Evolutionary conservation across 495 filamentous ascomycete genomes (phyloP).

Genomic region (Podospora sp.): DNA sequence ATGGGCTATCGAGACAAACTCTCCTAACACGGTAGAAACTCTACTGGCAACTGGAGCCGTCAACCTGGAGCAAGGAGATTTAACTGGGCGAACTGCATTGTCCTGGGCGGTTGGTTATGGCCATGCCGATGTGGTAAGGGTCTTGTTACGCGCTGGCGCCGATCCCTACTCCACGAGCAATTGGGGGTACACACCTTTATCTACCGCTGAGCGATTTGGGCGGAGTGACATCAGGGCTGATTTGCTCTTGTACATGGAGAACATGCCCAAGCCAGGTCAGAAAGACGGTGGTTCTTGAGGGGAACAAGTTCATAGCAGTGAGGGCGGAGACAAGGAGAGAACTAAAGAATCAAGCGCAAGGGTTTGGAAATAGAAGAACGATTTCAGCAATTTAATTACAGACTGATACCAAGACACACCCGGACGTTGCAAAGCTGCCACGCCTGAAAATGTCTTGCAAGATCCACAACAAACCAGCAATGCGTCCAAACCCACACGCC

Average conservation of each 20-base stretch:
- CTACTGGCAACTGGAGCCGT: constrained; percentile 20
- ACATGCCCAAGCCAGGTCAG: not conserved
- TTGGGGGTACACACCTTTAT: constrained; percentile 11
- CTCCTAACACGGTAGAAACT: constrained; percentile 13
- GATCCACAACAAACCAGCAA: too few species aligned
- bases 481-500: too few species aligned
- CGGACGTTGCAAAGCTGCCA: too few species aligned
- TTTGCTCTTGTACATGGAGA: constrained; percentile 7
- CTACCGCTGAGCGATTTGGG: constrained; percentile 3
- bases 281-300: too few species aligned
- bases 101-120: constrained; percentile 27
- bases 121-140: constrained; percentile 18
- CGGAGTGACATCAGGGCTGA: constrained; percentile 2
- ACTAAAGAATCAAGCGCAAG: too few species aligned
- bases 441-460: too few species aligned
- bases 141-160: constrained; percentile 14
- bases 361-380: too few species aligned
- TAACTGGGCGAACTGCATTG: constrained; percentile 15
- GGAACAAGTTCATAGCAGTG: too few species aligned
- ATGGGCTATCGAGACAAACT: constrained; percentile 26
- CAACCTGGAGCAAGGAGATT: constrained; percentile 24
- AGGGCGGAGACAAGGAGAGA: too few species aligned
- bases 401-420: too few species aligned
- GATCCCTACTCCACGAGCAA: not conserved
- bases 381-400: too few species aligned